Evolutionary conservation across 2,329 filamentous ascomycete genomes (phyloP), one percentile per base, ranked within the genome.

Genomic region (Ampelomyces quisqualis): DNA sequence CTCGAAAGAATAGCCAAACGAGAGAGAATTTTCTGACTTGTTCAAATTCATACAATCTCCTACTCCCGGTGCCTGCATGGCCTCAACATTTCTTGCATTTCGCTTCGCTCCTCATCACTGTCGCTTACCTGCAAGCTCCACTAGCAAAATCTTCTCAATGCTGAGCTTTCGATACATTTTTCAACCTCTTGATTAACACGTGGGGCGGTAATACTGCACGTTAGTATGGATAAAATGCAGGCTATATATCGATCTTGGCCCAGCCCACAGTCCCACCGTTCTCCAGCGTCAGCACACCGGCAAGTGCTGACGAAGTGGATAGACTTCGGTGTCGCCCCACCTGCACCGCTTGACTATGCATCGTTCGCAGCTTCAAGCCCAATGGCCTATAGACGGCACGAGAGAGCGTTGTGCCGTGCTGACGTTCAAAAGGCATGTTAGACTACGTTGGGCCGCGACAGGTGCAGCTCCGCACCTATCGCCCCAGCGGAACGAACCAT

Each of bases 141-240:
- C 13, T 27, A 20, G 14, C 9, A 30, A 14, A 18, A 10, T 14
- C 11, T 18, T 32, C 20, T 32, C 37, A 13, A 18, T 10, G 35
- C 10, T 31, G 31, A 37, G 29, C n/a, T n/a, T n/a, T n/a, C n/a
- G n/a, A n/a, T n/a, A n/a, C n/a, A n/a, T n/a, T n/a, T n/a, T n/a
- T 24, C 29, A 13, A 24, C 29, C 35, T 43, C 18, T 29, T 27
- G 21, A 21, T 34, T 36, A 17, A 33, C 41, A 21, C 22, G 29
- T 9, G n/a, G n/a, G 21, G 28, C 40, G 35, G 37, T 19, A 21
- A 31, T 33, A 22, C 34, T 38, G 24, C 18, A 23, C 15, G 24
- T 13, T 38, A 44, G 39, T 44, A 34, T 44, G 47, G 47, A 13
- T 50, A 44, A n/a, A 47, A 44, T 47, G 26, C 24, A 26, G 36